Conservation (phyloP, 108 stramenopile species). For the Fragilariopsis cylindrus region DNA sequence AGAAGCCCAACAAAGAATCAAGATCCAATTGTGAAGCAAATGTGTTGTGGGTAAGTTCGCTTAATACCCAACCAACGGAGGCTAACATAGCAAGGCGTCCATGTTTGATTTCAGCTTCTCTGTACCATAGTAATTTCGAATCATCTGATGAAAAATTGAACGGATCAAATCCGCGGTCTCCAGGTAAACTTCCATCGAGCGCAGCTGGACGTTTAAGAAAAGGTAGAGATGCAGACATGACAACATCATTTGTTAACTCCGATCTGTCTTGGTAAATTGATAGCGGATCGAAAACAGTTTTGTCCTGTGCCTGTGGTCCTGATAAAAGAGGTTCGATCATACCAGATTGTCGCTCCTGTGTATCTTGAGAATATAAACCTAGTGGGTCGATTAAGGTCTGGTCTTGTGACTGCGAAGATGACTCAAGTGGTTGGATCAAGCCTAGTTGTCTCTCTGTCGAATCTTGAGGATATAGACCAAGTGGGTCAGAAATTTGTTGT, state of each 20-base stretch:
- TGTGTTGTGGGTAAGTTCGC: constrained; percentile 60
- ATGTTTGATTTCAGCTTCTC: constrained; percentile 30
- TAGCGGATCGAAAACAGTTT: constrained; percentile 28
- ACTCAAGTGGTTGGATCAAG: constrained; percentile 20
- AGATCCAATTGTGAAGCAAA: constrained; percentile 30
- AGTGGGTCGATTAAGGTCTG: constrained; percentile 52
- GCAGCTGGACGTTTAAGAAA: constrained; percentile 63
- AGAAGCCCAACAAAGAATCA: constrained; percentile 24
- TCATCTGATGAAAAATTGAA: constrained; percentile 38
- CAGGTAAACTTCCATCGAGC: constrained; percentile 70
- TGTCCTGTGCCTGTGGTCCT: not conserved
- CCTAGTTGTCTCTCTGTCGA: constrained; percentile 47
- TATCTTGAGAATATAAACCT: constrained; percentile 60
- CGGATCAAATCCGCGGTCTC: constrained; percentile 94
- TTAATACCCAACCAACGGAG: constrained; percentile 70
- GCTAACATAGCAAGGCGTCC: constrained; percentile 54
- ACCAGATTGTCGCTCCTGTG: constrained; percentile 46
- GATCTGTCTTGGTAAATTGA: constrained; percentile 23
- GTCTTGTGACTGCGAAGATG: too few relatives aligned
- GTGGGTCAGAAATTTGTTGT: not conserved
- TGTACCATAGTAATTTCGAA: constrained; percentile 15
- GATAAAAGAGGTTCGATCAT: constrained; percentile 22
- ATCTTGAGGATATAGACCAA: constrained; percentile 34
- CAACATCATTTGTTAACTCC: constrained; percentile 6
- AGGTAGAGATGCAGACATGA: constrained; percentile 71